These are phyloP conservation scores for Psidium guajava DNA, from an alignment of 345 rosid genomes.

Conservation along the genomic window DNA sequence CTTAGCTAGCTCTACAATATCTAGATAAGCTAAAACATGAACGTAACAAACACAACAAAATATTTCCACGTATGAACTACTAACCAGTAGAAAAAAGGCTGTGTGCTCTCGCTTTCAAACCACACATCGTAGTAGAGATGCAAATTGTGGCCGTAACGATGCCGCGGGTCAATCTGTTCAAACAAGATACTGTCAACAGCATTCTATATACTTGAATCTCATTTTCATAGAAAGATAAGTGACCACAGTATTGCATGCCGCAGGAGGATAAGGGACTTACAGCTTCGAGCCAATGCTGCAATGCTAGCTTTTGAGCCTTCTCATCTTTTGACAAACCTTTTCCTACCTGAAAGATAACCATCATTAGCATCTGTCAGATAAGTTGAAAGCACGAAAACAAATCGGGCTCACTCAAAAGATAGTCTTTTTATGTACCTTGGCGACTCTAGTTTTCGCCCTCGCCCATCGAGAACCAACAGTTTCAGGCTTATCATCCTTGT, in stretches of 20 bases:
- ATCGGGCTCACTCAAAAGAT: no score
- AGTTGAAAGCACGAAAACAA: background rate
- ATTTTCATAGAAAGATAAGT: background rate
- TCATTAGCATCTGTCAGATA: background rate
- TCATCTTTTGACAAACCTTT: constrained; percentile 82
- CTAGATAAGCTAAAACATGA: background rate
- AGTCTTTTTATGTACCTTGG: constrained; percentile 38
- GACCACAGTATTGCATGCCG: background rate
- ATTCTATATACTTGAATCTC: background rate
- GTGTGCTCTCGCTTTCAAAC: constrained; percentile 40
- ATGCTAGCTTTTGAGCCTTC: constrained; percentile 78
- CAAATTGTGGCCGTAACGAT: constrained; percentile 61
- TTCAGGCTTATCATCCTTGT: constrained; percentile 56
- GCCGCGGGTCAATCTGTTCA: constrained; percentile 57
- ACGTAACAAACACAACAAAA: background rate
- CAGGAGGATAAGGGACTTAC: constrained; percentile 26
- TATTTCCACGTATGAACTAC: background rate
- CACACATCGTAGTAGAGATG: constrained; percentile 54
- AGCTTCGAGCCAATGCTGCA: constrained; percentile 98
- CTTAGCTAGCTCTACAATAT: background rate
- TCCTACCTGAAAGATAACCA: constrained; percentile 47
- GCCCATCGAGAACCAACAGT: constrained; percentile 82
- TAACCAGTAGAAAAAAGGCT: constrained; percentile 72
- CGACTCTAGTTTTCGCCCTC: constrained; percentile 87
- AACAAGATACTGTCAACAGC: background rate